These are phyloP conservation scores for Fusarium euwallaceae DNA, from an alignment of 2,329 filamentous ascomycete species.

Conservation along the genomic window DNA sequence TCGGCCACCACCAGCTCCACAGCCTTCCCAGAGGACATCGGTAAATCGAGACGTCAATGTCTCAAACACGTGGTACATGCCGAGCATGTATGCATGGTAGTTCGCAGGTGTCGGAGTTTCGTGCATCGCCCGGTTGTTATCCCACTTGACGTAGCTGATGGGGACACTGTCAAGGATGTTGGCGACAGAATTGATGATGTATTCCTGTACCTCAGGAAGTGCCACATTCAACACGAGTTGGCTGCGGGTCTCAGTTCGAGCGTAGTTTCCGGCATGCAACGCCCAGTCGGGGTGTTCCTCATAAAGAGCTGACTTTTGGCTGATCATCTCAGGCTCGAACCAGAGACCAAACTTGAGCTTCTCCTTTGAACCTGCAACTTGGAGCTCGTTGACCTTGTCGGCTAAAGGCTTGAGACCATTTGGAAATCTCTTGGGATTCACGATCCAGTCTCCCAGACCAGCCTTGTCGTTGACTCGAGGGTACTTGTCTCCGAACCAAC, in stretches of 20 bases:
- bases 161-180: constrained; percentile 65
- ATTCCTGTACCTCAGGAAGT: constrained; percentile 72
- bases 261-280: constrained; percentile 68
- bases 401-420: constrained; percentile 67
- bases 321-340: constrained; percentile 79
- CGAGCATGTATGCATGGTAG: constrained; percentile 72
- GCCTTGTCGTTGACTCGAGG: constrained; percentile 69
- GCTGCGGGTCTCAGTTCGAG: constrained; percentile 67
- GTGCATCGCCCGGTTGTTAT: constrained; percentile 75
- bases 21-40: constrained; percentile 75
- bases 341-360: constrained; percentile 73
- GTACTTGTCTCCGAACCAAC: constrained; percentile 73
- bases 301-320: constrained; percentile 72
- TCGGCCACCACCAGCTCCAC: constrained; percentile 73
- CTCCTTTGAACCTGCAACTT: constrained; percentile 58
- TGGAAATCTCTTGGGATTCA: constrained; percentile 70
- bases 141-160: constrained; percentile 76
- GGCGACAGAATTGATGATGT: constrained; percentile 68
- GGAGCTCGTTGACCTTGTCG: constrained; percentile 62
- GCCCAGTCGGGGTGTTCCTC: constrained; percentile 74
- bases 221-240: constrained; percentile 74
- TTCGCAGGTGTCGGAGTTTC: constrained; percentile 67
- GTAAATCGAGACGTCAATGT: constrained; percentile 71
- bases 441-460: constrained; percentile 74
- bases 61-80: constrained; percentile 73